Evolutionary conservation across 2,329 filamentous ascomycete species (phyloP), one percentile per base, ranked within the genome.

Genomic region (Penicillium sp.): DNA sequence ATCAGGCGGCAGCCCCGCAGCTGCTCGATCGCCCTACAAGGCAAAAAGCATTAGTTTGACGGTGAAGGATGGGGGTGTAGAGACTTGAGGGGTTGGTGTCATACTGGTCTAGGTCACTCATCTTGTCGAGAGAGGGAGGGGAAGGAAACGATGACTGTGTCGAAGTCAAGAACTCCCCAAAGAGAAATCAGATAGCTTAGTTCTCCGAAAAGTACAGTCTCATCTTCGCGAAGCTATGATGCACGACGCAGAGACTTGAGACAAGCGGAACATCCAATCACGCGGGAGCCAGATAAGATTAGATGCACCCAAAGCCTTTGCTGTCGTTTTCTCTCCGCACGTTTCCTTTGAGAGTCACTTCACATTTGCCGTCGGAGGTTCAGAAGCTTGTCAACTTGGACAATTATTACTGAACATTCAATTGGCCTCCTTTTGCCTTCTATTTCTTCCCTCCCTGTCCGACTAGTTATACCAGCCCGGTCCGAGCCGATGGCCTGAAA

Each of bases 91-190:
- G 51, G 51, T 50, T 42, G 6, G 6, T 15, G 54, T 67, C 79
- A 64, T 81, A 96, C 92, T 86, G 89, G 79, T 97, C 94, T 68
- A 97, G 84, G 75, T 97, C 91, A 77, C 92, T 96, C 89, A 96
- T 97, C 52, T 66, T 77, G 71, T 52, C 6, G 44, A 27, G 23
- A 41, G 53, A 52, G 54, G 46, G 45, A 53, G 50, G 48, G 52
- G 44, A 50, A 45, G 29, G 44, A 47, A 51, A 55, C 45, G 55
- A n/a, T 51, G 29, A 54, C 10, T 57, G 47, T 47, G 54, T 56
- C n/a, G 40, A 50, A 41, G 46, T 44, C 39, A 47, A 51, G 52
- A 56, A 53, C 39, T 27, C 46, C 52, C 56, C 49, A 54, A 39
- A 50, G 21, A 51, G 32, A 57, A 45, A 39, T 50, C 51, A 55